Evolutionary conservation across 164 flowering plant genomes (phyloP).

Genomic region (Stephania cephalantha): DNA sequence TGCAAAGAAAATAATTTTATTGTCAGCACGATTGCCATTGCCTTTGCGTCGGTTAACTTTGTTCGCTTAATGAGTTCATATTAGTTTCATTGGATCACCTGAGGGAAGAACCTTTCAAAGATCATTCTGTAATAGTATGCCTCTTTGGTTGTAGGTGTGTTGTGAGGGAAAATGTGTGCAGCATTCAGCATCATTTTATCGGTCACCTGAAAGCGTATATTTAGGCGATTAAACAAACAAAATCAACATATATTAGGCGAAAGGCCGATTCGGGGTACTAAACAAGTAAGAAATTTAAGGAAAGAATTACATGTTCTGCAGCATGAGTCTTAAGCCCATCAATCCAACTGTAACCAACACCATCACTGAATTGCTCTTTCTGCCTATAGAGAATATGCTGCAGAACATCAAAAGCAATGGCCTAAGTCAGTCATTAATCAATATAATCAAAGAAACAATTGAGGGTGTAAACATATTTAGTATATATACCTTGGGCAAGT

Average conservation of each 20-base stretch:
- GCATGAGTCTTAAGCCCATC: conserved; percentile 94
- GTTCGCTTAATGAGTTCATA: not conserved
- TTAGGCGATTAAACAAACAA: not conserved
- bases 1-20: conserved; percentile 23
- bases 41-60: not conserved
- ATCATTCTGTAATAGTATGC: conserved; percentile 89
- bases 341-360: conserved; percentile 97
- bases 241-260: not conserved
- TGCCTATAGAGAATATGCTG: conserved; percentile 95
- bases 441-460: not conserved
- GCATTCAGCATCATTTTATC: conserved; percentile 89
- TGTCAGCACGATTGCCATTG: not conserved
- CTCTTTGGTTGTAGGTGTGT: conserved; percentile 81
- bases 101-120: conserved; percentile 91
- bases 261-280: not conserved
- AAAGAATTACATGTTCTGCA: conserved; percentile 48
- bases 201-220: conserved; percentile 42
- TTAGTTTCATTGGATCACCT: conserved; percentile 39
- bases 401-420: conserved; percentile 18
- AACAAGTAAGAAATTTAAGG: conserved; percentile 2
- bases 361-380: conserved; percentile 96
- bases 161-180: conserved; percentile 60
- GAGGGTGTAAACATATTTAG: not conserved
- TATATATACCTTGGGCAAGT: conserved; percentile 75
- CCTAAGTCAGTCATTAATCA: conserved; percentile 7